A percentile compares a stretch with the other conserved stretches of the same genome.
These are phyloP conservation scores for Talaromyces verruculosus DNA, from an alignment of 2,329 filamentous ascomycete genomes.

Conservation along the genomic window DNA sequence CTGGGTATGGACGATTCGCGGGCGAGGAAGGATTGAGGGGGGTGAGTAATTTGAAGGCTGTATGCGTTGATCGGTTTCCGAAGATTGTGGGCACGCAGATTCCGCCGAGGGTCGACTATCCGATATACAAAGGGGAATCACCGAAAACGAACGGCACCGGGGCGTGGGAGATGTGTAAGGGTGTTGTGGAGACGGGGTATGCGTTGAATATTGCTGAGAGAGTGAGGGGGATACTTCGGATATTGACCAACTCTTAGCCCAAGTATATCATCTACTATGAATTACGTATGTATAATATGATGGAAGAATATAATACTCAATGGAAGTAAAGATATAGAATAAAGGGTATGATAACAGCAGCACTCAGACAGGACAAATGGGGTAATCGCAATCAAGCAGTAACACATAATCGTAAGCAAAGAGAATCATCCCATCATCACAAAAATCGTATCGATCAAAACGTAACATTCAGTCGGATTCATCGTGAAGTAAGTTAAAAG, in stretches of 20 bases:
- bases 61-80: constrained; percentile 73
- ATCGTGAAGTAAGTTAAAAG: no score
- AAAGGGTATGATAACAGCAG: constrained; percentile 9
- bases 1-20: constrained; percentile 89
- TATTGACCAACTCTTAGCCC: constrained; percentile 40
- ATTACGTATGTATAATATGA: not conserved
- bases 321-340: not conserved
- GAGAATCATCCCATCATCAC: constrained; percentile 3
- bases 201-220: constrained; percentile 45
- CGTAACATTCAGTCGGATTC: not conserved
- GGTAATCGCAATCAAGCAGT: constrained; percentile 7
- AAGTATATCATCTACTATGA: not conserved
- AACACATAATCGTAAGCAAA: not conserved
- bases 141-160: constrained; percentile 54
- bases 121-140: constrained; percentile 63
- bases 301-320: not conserved
- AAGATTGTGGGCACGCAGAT: constrained; percentile 68
- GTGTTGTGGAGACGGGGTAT: constrained; percentile 48
- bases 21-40: constrained; percentile 83
- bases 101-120: constrained; percentile 77
- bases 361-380: not conserved
- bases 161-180: constrained; percentile 59
- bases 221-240: constrained; percentile 37
- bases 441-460: not conserved
- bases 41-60: constrained; percentile 81